phyloP scores from a whole-genome alignment of 1,284 basidiomycete species.

The Cutaneotrichosporon sp. region DNA sequence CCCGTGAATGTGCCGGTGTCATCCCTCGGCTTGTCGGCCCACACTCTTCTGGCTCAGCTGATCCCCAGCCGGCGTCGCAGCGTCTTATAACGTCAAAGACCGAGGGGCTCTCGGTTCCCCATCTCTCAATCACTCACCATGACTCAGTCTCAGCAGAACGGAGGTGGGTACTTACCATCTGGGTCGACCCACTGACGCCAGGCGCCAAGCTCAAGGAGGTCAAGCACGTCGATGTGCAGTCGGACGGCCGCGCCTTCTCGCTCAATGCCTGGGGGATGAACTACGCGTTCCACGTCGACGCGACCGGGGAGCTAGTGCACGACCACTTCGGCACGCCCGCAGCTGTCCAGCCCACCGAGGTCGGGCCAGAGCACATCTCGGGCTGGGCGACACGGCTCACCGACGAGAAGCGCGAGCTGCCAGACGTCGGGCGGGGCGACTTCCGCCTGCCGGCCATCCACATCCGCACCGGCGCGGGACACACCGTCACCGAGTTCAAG shows the following conservation, averaged over 20 bases:
- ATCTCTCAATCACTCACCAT: background rate
- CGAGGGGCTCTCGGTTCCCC: background rate
- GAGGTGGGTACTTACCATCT: background rate
- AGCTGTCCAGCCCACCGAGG: conserved; percentile 2
- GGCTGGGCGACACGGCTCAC: conserved; percentile 1
- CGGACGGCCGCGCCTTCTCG: conserved; percentile 7
- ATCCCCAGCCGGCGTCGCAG: background rate
- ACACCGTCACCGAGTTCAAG: conserved; percentile 26
- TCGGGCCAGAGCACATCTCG: background rate
- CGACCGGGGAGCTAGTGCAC: conserved; percentile 30
- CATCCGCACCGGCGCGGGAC: conserved; percentile 21
- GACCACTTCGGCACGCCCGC: conserved; percentile 29
- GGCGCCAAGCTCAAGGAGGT: background rate
- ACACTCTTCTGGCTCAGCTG: background rate
- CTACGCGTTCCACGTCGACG: conserved; percentile 16
- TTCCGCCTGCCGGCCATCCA: conserved; percentile 35
- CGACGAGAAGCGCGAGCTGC: conserved; percentile 29
- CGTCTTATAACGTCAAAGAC: too few relatives aligned
- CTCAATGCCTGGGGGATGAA: conserved; percentile 4
- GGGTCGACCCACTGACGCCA: background rate
- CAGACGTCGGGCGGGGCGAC: conserved; percentile 37
- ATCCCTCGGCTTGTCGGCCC: background rate
- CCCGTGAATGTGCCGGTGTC: background rate
- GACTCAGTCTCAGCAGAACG: conserved; percentile 7
- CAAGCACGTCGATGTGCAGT: background rate